Evolutionary conservation across 768 basidiomycete genomes (phyloP), one percentile per base, ranked within the genome.

Genomic region (Leccinum ochraceum): DNA sequence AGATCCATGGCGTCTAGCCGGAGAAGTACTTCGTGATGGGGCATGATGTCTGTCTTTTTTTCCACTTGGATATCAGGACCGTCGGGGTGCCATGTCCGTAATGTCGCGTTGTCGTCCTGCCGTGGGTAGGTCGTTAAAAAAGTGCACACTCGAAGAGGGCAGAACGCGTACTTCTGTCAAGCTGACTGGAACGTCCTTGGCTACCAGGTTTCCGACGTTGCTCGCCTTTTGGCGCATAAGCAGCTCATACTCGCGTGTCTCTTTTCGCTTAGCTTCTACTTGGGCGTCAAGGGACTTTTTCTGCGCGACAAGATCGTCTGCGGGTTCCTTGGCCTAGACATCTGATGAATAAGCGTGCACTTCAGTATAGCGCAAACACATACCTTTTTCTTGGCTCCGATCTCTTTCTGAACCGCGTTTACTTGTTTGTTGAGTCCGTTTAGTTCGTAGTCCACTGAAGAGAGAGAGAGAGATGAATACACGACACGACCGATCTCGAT

Each of bases 11-110:
- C 95, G 69, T 97, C 97, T 28, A 99, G 79, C 48, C 94, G 85
- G 52, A 94, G 84, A 52, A 99, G 83, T 26, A 98, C 94, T 78
- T 99, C 97, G 69, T 99, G 95, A 74, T 99, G 97, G n/a, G 96
- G 88, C 77, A 98, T 83, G 70, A 98, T 94, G 53, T 84, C 88
- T 4, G 81, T 77, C 71, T 83, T 85, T 67, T 86, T 83, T 66
- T 88, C 84, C 24, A 88, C 90, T 65, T 92, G 86, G 30, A 78
- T 87, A 60, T 84, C 80, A 24, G 87, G 85, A 7, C 88, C 90
- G 39, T 86, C 83, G 1, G 95, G 94, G 76, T 94, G 88, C 90
- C 92, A 98, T 58, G 86, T 92, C 61, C 86, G 81, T 14, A 95
- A 65, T 3, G 88, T 87, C 2, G 75, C 78, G 75, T 99, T 99